Base-by-base conservation (phyloP, 1,284 basidiomycete genomes). In the Thelephora terrestris region DNA sequence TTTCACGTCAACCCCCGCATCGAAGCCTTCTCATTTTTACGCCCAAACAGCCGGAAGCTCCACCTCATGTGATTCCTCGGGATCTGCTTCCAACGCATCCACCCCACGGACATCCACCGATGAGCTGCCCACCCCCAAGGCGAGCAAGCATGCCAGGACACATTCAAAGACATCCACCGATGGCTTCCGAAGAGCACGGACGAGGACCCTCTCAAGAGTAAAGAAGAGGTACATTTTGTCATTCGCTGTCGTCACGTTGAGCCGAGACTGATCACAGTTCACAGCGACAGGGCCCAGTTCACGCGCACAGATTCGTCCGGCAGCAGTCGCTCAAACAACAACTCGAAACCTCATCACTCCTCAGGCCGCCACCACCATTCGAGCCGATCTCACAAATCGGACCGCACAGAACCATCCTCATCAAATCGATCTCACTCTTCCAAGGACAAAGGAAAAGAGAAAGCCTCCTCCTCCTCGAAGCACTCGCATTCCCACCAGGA, bases 151-250 rank as follows among this genome's bases (percentile, higher is more conserved):
- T 51, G 53, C 24, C 17, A 38, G 44, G 38, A 47, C 40, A 53
- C 52, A 49, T 52, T 38, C 46, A 47, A 35, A 52, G 52, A 50
- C 42, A 47, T 12, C 21, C 50, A 42, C 47, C 48, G 47, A 46
- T 43, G 10, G 40, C 47, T 16, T 29, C 47, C 44, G 45, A 45
- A 18, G 47, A 45, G 39, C 44, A 14, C 47, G 34, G 34, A 40
- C 18, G 44, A 46, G 35, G 14, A 45, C 29, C 25, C 17, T 38
- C 14, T 48, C 45, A 24, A 40, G 47, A 49, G 45, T 40, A 10
- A 38, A 35, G 27, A 32, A 37, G 48, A 50, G 25, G 32, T 47
- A 48, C 32, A 27, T 39, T 35, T 43, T 35, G 12, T 21, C 29
- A 46, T 45, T 24, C 25, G 47, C 14, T 36, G 39, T 21, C 20